These are phyloP conservation scores for Benincasa hispida DNA, from an alignment of 306 rosid species.

Conservation along the genomic window DNA sequence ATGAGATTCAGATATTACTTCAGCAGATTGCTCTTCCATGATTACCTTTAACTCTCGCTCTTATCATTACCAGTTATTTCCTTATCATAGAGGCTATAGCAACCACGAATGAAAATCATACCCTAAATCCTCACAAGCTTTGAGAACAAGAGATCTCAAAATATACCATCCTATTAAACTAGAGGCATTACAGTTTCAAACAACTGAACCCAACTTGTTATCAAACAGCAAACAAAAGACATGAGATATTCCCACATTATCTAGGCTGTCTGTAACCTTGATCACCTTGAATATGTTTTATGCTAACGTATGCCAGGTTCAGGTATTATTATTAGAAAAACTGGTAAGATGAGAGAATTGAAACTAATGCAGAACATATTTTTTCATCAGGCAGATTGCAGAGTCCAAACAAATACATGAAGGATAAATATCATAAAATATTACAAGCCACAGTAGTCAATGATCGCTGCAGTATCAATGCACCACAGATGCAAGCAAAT, in stretches of 20 bases:
- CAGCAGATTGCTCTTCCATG: background rate
- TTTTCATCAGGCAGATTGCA: background rate
- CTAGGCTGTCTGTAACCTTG: background rate
- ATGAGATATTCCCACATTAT: background rate
- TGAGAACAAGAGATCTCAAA: background rate
- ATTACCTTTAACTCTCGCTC: background rate
- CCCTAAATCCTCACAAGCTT: background rate
- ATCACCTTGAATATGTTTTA: background rate
- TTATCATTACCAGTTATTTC: too few relatives aligned
- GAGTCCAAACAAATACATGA: background rate
- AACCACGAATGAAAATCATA: background rate
- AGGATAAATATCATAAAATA: background rate
- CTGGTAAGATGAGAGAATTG: background rate
- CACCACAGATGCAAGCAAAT: background rate
- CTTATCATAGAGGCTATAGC: background rate
- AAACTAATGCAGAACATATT: background rate
- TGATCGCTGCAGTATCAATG: background rate
- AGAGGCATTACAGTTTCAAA: background rate
- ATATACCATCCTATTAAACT: background rate
- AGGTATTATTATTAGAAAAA: background rate
- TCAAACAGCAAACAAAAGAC: background rate
- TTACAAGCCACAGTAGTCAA: background rate
- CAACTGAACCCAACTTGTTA: background rate
- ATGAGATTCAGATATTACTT: background rate
- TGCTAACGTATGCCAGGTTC: background rate